These are phyloP conservation scores for Sugiyamaella boreocaroliniensis DNA, from an alignment of 805 yeast species.

Conservation along the genomic window DNA sequence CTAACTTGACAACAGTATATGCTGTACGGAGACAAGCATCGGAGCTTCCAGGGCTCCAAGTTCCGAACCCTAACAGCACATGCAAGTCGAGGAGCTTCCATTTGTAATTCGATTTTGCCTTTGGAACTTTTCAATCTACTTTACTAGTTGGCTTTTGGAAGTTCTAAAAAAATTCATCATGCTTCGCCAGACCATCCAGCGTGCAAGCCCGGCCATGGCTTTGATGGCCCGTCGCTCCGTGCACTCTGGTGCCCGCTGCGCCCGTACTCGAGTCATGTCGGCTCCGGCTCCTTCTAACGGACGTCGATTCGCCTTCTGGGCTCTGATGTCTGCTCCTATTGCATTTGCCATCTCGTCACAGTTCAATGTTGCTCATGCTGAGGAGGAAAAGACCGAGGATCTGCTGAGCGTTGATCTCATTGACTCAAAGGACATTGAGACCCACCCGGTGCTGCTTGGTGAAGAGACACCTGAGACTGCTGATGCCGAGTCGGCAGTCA, in stretches of 20 bases:
- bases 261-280: neutral
- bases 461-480: conserved; percentile 8
- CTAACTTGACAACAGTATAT: no score
- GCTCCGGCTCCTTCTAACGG: neutral
- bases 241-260: conserved; percentile 1
- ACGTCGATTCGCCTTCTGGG: neutral
- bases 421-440: neutral
- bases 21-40: no score
- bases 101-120: neutral
- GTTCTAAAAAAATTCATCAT: neutral
- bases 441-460: neutral
- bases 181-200: neutral
- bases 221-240: neutral
- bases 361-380: conserved; percentile 4
- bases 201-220: neutral
- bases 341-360: conserved; percentile 4
- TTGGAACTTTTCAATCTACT: neutral
- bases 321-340: neutral
- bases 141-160: neutral
- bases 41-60: neutral
- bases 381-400: conserved; percentile 3
- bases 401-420: neutral
- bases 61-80: neutral
- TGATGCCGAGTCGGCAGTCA: neutral
- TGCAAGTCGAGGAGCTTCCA: neutral